Base-by-base conservation (phyloP, 208 protist species). In the Kentomonas sorsogonicus region DNA sequence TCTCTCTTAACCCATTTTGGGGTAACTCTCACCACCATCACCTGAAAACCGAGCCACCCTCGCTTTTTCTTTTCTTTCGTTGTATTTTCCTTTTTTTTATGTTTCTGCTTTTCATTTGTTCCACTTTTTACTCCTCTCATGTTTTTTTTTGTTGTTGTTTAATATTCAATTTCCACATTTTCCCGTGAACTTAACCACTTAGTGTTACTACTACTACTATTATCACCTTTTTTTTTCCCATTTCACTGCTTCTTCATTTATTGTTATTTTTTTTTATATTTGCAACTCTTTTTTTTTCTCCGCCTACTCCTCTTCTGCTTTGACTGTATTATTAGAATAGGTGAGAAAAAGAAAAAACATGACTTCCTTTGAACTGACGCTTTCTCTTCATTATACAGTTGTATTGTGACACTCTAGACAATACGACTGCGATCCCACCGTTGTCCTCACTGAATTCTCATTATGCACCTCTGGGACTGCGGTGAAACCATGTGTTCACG, bases 181-280 rank as follows among this genome's bases (percentile, higher is more conserved):
- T 27, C n/a, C 25, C n/a, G 16, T 22, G 7, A 48, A 48, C 22
- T 48, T 13, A 15, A 18, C n/a, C 25, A 9, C 25, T 18, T 15
- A 27, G 16, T 26, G 6, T 13, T 26, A 6, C 5, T 31, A 9
- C 20, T 9, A 53, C 5, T 23, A 10, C n/a, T 54, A 34, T 27
- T 53, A 22, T 23, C 18, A 45, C 33, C 48, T 40, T 58, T 48
- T 56, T 25, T 18, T 58, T 40, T 50, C 16, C 27, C 45, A 10
- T 33, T 50, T 63, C 18, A 16, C 16, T 46, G 33, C 38, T 36
- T 43, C 43, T 40, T 40, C 40, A 31, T 31, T 30, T 46, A 53
- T 34, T 16, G 18, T 54, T 47, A 9, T 39, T 41, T 62, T 56
- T 66, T 29, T 62, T 53, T 54, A 41, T 55, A 60, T 61, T 51